Conservation (phyloP, 495 filamentous ascomycete genomes). For the Trypethelium eluteriae region DNA sequence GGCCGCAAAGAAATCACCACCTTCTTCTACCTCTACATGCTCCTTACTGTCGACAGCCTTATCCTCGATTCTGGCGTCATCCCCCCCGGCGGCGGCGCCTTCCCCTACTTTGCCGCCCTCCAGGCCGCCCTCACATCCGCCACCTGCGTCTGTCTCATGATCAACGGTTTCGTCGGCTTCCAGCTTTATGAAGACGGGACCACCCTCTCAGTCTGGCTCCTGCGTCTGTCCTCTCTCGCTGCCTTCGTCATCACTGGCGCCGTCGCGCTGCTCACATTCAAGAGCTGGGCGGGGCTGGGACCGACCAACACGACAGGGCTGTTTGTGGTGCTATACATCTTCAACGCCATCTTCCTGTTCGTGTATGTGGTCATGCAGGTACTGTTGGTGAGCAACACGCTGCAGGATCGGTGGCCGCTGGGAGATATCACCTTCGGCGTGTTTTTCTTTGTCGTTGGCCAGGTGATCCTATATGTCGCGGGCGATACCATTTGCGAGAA, state of each 20-base stretch:
- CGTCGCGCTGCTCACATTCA: conserved; percentile 86
- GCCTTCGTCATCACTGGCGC: conserved; percentile 86
- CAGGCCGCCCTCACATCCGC: conserved; percentile 89
- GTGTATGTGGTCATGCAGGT: conserved; percentile 86
- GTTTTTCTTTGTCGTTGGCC: conserved; percentile 85
- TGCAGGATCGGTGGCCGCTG: conserved; percentile 92
- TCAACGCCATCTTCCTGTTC: conserved; percentile 77
- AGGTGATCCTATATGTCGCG: conserved; percentile 87
- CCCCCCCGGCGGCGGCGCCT: conserved; percentile 68
- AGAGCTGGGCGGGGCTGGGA: conserved; percentile 76
- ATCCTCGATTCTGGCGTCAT: conserved; percentile 90
- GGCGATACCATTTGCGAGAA: conserved; percentile 76
- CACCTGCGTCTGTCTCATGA: conserved; percentile 76
- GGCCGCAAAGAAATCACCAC: conserved; percentile 95
- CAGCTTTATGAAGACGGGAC: conserved; percentile 99
- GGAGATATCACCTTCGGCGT: conserved; percentile 89
- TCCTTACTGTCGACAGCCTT: conserved; percentile 79
- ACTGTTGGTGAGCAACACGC: conserved; percentile 77
- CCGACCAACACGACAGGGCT: conserved; percentile 80
- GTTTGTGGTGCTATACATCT: conserved; percentile 86
- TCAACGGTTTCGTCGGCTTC: conserved; percentile 98
- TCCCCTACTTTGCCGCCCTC: conserved; percentile 83
- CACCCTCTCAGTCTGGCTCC: conserved; percentile 83
- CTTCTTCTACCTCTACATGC: conserved; percentile 96
- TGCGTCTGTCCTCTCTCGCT: conserved; percentile 64